Percentiles rank a stretch among this genome's conserved stretches.
These are phyloP conservation scores for Cystofilobasidium capitatum DNA, from an alignment of 768 basidiomycete species.

Conservation along the genomic window DNA sequence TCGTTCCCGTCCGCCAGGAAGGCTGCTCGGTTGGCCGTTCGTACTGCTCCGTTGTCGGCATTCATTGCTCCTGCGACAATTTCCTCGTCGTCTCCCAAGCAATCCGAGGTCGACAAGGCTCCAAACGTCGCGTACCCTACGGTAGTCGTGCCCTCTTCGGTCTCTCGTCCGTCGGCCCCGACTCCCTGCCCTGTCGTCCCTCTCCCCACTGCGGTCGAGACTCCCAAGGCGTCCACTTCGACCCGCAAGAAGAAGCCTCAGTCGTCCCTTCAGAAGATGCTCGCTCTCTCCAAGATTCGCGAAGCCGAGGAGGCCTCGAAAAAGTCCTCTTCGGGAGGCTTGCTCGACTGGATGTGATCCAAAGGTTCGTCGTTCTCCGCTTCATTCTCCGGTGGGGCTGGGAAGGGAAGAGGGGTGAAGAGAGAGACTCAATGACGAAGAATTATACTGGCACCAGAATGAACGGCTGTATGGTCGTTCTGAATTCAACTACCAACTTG, in stretches of 20 bases:
- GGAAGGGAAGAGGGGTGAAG: too few relatives aligned
- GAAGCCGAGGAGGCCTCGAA: not conserved
- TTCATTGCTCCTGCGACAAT: not conserved
- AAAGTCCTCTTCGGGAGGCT: not conserved
- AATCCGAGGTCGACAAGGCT: too few relatives aligned
- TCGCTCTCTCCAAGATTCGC: slow-evolving; percentile 14
- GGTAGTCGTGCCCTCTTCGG: too few relatives aligned
- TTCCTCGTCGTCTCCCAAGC: not conserved
- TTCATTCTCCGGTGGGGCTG: too few relatives aligned
- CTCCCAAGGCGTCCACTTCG: too few relatives aligned
- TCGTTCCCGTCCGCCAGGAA: slow-evolving; percentile 11
- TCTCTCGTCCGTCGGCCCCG: not conserved
- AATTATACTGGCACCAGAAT: too few relatives aligned
- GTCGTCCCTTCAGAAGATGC: slow-evolving; percentile 20
- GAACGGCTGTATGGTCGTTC: too few relatives aligned
- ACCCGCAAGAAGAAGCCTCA: slow-evolving; percentile 14
- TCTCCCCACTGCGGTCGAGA: not conserved
- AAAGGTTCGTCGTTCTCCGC: too few relatives aligned
- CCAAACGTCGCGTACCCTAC: too few relatives aligned
- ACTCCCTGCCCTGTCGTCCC: not conserved
- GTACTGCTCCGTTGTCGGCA: not conserved
- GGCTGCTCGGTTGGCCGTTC: not conserved
- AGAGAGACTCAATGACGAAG: too few relatives aligned
- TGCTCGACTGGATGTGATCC: slow-evolving; percentile 4
- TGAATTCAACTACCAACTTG: too few relatives aligned